Evolutionary conservation across 805 yeast species (phyloP).

Genomic region (Ogataea wickerhamii): DNA sequence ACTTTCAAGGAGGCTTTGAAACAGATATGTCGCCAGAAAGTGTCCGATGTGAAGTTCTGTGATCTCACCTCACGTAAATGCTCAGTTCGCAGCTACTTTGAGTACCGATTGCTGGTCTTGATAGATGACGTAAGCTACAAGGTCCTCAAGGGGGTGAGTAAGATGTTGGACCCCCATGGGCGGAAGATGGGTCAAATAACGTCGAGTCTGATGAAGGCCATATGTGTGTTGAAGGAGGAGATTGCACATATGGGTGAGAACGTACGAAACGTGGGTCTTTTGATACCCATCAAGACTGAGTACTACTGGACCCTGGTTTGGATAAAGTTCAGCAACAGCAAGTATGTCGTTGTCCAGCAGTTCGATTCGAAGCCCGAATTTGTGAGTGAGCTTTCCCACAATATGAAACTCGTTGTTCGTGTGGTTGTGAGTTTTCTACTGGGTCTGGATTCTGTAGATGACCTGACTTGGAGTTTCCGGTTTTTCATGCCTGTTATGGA

Average conservation of each 20-base stretch:
- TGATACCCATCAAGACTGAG: conserved; percentile 21
- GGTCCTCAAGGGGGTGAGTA: not conserved
- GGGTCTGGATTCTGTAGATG: conserved; percentile 12
- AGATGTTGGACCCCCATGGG: not conserved
- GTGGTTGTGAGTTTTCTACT: conserved; percentile 15
- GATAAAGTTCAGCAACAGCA: conserved; percentile 21
- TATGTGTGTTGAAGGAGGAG: not conserved
- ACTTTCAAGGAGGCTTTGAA: not conserved
- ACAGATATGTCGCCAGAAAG: not conserved
- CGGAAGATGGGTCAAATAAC: not conserved
- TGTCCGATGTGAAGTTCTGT: not conserved
- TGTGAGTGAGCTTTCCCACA: conserved; percentile 16
- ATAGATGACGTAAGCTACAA: conserved; percentile 1
- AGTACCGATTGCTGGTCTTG: not conserved
- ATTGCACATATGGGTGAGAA: not conserved
- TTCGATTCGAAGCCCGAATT: conserved; percentile 20
- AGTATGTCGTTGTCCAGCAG: conserved; percentile 21
- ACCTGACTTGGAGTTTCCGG: conserved; percentile 12
- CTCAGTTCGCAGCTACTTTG: not conserved
- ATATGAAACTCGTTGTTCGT: conserved; percentile 15
- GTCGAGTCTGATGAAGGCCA: not conserved
- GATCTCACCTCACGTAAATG: not conserved
- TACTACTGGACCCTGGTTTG: conserved; percentile 27
- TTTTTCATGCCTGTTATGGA: conserved; percentile 24
- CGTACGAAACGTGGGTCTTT: conserved; percentile 16